phyloP scores from a whole-genome alignment of 2,329 filamentous ascomycete species.

The Diaporthe caulivora region DNA sequence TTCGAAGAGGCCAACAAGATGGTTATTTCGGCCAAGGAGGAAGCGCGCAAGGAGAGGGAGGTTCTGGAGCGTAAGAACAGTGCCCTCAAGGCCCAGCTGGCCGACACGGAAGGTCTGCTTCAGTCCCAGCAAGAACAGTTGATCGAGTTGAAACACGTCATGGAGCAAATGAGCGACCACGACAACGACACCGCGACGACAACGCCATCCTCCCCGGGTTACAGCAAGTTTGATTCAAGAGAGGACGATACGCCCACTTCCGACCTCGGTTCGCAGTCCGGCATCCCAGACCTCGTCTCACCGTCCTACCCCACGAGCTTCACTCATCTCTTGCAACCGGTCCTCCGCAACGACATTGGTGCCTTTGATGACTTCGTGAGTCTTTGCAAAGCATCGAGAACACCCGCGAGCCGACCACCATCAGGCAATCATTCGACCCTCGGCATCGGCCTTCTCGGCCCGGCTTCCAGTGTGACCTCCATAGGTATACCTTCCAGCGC shows the following conservation, averaged over 20 bases:
- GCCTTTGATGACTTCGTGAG: conserved; percentile 89
- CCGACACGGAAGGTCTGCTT: conserved; percentile 87
- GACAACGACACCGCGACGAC: conserved; percentile 81
- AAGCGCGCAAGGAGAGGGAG: conserved; percentile 88
- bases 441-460: conserved; percentile 65
- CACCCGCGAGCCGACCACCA: conserved; percentile 74
- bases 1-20: conserved; percentile 99
- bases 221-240: conserved; percentile 75
- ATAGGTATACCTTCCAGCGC: conserved; percentile 63
- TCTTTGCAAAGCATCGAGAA: conserved; percentile 77
- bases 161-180: conserved; percentile 86
- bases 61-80: conserved; percentile 86
- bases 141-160: conserved; percentile 88
- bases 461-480: conserved; percentile 47
- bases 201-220: conserved; percentile 84
- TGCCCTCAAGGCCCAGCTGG: conserved; percentile 85
- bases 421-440: conserved; percentile 78
- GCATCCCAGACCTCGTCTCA: conserved; percentile 57
- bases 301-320: conserved; percentile 78
- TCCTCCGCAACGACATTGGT: conserved; percentile 84
- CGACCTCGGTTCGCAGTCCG: conserved; percentile 52
- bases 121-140: conserved; percentile 94
- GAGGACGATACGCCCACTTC: conserved; percentile 58
- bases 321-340: conserved; percentile 83
- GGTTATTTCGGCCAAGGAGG: conserved; percentile 92